Base-by-base conservation (phyloP, 495 filamentous ascomycete species). In the Jackrogersella multiformis region DNA sequence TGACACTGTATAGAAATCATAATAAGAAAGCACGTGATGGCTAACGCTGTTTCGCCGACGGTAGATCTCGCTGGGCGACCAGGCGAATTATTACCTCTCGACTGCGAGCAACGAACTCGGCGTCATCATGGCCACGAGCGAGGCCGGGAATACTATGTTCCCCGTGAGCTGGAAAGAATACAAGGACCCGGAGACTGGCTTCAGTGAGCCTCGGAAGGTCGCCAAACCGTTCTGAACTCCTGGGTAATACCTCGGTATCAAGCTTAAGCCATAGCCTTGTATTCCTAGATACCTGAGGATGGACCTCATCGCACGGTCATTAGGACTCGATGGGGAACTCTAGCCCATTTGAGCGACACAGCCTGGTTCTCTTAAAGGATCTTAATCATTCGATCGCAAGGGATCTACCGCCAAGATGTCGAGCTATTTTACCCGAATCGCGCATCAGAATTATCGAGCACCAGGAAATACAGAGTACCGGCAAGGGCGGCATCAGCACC, bases 141-240 rank as follows among this genome's bases (percentile, higher is more conserved):
- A 96, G 75, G 86, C 84, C 2, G 95, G 94, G 0, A 94, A 95
- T 75, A 84, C 87, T 75, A 94, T 98, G 90, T 89, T 89, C 69
- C 94, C 95, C 10, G 85, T 96, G 24, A 96, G 88, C 76, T 99
- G 95, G 95, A 92, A 90, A 81, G 93, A 98, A 76, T 94, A 96
- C 79, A 84, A 84, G 59, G 93, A 97, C 79, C 87, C 90, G 6
- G 84, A 86, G 52, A 96, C 90, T n/a, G 94, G 93, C 8, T 53
- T 78, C 49, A 86, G 81, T 60, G 95, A 99, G 83, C 78, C 76
- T 66, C 88, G 95, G 77, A 99, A 99, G 81, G 94, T 97, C 62
- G 95, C 94, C 21, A 91, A 95, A 76, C 95, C 94, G 2, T 90
- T 93, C 66, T 97, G 85, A 92, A 48, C 32, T 45, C 10, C 12